These are phyloP conservation scores for Escovopsis sp. DNA, from an alignment of 2,329 filamentous ascomycete species.

Conservation along the genomic window DNA sequence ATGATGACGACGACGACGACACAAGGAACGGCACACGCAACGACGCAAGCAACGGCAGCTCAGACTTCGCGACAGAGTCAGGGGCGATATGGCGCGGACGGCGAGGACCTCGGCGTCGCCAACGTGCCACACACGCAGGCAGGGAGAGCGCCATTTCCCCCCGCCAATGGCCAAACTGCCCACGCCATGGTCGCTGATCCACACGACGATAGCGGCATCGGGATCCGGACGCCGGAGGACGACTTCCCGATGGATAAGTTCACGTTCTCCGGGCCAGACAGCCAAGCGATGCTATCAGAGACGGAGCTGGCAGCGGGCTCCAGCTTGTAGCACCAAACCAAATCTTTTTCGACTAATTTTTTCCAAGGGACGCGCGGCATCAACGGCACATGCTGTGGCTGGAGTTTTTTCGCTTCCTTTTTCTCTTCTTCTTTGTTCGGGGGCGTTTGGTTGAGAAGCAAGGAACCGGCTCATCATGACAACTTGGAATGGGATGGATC, in stretches of 20 bases:
- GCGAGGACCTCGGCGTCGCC: conserved; percentile 30
- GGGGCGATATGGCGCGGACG: conserved; percentile 28
- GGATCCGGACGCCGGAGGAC: conserved; percentile 51
- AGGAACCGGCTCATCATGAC: no score
- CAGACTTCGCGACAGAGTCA: conserved; percentile 18
- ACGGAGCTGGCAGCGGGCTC: conserved; percentile 12
- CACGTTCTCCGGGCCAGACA: conserved; percentile 25
- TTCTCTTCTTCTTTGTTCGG: no score
- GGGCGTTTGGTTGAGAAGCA: neutral
- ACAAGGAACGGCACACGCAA: no score
- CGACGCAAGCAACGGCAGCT: no score
- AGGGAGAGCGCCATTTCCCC: conserved; percentile 34
- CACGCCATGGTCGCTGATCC: conserved; percentile 23
- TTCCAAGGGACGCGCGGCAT: neutral
- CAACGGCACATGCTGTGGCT: no score
- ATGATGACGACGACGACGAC: no score
- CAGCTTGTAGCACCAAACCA: conserved; percentile 2
- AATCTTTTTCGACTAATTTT: neutral
- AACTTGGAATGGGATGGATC: no score
- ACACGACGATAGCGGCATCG: conserved; percentile 62
- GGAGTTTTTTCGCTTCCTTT: no score
- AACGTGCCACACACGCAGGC: conserved; percentile 32
- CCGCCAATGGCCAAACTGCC: conserved; percentile 27
- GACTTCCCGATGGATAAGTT: conserved; percentile 48
- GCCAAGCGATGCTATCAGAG: conserved; percentile 18